Evolutionary conservation across 164 flowering plant species (phyloP).

Genomic region (Stephania cephalantha): DNA sequence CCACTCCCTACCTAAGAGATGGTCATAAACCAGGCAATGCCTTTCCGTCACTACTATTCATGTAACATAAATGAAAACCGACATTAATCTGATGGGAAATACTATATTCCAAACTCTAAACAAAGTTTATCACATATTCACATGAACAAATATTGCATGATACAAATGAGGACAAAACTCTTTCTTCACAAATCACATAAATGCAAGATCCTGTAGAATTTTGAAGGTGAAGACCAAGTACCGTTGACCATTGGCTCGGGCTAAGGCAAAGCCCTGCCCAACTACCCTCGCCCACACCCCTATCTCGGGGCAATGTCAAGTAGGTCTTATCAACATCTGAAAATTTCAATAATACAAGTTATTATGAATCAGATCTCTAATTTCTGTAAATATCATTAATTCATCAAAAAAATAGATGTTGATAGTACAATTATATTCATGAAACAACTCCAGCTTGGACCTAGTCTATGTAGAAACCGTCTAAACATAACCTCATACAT

Average conservation of each 20-base stretch:
- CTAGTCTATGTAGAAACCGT: not conserved
- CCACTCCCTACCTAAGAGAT: no score
- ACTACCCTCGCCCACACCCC: slow-evolving; percentile 80
- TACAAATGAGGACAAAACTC: not conserved
- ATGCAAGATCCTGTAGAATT: not conserved
- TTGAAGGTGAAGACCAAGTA: slow-evolving; percentile 20
- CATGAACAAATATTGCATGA: not conserved
- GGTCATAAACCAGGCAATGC: no score
- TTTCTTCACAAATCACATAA: not conserved
- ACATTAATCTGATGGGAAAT: no score
- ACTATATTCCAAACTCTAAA: not conserved
- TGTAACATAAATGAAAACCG: no score
- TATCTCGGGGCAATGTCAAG: slow-evolving; percentile 61
- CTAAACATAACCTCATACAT: not conserved
- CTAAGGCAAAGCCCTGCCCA: slow-evolving; percentile 85
- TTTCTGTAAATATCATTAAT: no score
- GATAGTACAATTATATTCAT: not conserved
- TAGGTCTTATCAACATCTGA: slow-evolving; percentile 61
- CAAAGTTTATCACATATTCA: not conserved
- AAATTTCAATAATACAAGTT: slow-evolving; percentile 12
- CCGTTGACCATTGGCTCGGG: slow-evolving; percentile 72
- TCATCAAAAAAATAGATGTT: not conserved
- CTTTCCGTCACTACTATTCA: no score
- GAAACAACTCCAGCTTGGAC: not conserved
- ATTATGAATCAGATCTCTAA: not conserved